Conservation (phyloP, 805 yeast species). For the Barnettozyma sucrosica region DNA sequence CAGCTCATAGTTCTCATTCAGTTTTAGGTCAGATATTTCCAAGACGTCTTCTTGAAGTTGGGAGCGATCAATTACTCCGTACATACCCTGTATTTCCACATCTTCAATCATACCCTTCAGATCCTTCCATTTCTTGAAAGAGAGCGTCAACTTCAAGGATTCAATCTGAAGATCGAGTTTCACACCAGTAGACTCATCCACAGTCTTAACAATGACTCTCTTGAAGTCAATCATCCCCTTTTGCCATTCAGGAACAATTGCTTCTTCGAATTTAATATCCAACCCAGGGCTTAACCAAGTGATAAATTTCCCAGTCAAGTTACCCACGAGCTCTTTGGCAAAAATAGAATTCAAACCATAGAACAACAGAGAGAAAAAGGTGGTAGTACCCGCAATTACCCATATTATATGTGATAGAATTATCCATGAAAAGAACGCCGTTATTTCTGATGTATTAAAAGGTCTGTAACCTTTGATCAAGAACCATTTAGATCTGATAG, state of each 20-base stretch:
- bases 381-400: slow-evolving; percentile 81
- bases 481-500: slow-evolving; percentile 66
- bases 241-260: slow-evolving; percentile 89
- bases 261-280: slow-evolving; percentile 79
- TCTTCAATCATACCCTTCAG: slow-evolving; percentile 81
- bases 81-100: slow-evolving; percentile 71
- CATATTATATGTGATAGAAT: slow-evolving; percentile 78
- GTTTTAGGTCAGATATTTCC: slow-evolving; percentile 26
- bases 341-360: slow-evolving; percentile 70
- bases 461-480: slow-evolving; percentile 75
- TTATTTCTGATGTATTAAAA: slow-evolving; percentile 79
- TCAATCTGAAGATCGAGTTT: slow-evolving; percentile 78
- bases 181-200: slow-evolving; percentile 69
- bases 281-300: slow-evolving; percentile 69
- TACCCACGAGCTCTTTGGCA: slow-evolving; percentile 85
- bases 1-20: slow-evolving; percentile 34
- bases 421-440: slow-evolving; percentile 87
- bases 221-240: slow-evolving; percentile 77
- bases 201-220: slow-evolving; percentile 61
- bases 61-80: slow-evolving; percentile 76
- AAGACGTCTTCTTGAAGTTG: slow-evolving; percentile 14
- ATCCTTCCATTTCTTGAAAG: slow-evolving; percentile 79
- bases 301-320: slow-evolving; percentile 67
- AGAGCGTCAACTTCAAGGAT: slow-evolving; percentile 69
- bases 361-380: slow-evolving; percentile 76